Base-by-base conservation (phyloP, 2,329 filamentous ascomycete species). In the Chrysosporium keratinophilum region DNA sequence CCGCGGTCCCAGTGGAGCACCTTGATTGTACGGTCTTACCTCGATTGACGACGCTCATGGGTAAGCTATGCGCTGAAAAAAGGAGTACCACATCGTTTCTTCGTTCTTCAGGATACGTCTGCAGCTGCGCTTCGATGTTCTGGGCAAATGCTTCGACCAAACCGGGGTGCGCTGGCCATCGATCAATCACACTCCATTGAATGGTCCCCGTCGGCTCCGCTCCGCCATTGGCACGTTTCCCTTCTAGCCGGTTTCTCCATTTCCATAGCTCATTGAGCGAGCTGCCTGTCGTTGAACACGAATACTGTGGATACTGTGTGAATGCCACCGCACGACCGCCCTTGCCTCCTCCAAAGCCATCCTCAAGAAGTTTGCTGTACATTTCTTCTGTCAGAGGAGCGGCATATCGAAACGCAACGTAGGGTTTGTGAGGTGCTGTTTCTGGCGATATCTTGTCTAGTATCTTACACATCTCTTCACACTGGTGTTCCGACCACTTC, bases 221-320 rank as follows among this genome's bases (percentile, higher is more conserved):
- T 33, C 75, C 74, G 40, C 74, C 74, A 42, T 75, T 73, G 2
- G 72, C 77, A 42, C 78, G 75, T 69, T 88, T 89, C 39, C 87
- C 88, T 69, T 97, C 90, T 51, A 98, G 73, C 58, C 73, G 78
- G 65, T 88, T 86, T 58, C 90, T 80, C 89, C 90, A 96, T 73
- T 94, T 96, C 93, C 93, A 98, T 35, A 98, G 74, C 73, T 98
- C 93, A 65, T 98, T 98, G 54, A 98, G 73, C 58, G 88, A 95
- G 69, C 88, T 95, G 19, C 93, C 93, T 0, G 93, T 98, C 1
- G 93, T 98, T 17, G 89, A 95, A 74, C 94, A 98, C 17, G 88
- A 95, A 71, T 98, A 98, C 69, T 98, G 93, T 1, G 93, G 93
- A 64, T 98, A 98, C 71, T 98, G 93, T 28, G 91, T 96, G 66